These are phyloP conservation scores for Colletotrichum destructivum DNA, from an alignment of 2,329 filamentous ascomycete genomes.

Conservation along the genomic window DNA sequence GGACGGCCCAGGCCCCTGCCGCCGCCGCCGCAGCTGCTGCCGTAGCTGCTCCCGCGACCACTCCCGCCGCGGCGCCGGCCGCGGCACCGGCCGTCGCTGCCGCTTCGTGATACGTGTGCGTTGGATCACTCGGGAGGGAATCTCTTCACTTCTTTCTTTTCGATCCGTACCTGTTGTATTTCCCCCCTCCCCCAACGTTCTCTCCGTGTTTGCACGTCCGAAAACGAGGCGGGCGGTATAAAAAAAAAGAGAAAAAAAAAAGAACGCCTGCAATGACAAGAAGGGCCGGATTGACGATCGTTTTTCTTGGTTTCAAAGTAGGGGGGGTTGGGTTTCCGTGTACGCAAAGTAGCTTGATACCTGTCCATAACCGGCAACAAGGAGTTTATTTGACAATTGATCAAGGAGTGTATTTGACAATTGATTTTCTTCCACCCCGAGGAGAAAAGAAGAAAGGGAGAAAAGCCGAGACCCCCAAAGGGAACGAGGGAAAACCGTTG, in stretches of 20 bases:
- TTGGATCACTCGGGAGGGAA: too few relatives aligned
- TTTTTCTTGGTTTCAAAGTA: neutral
- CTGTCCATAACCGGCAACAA: conserved; percentile 37
- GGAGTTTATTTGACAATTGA: conserved; percentile 6
- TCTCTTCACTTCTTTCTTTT: too few relatives aligned
- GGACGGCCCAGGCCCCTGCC: neutral
- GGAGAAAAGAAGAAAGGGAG: neutral
- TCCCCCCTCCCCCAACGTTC: neutral
- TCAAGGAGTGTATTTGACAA: conserved; percentile 8
- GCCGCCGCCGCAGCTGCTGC: neutral
- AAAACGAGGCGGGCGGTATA: neutral
- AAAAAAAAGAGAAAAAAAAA: neutral
- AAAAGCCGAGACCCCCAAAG: neutral
- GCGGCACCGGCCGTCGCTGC: conserved; percentile 26
- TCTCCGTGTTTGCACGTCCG: neutral
- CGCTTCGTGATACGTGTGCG: conserved; percentile 21
- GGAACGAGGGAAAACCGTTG: neutral
- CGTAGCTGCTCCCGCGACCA: neutral
- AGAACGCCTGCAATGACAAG: neutral
- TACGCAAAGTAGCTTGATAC: conserved; percentile 40
- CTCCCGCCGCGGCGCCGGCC: conserved; percentile 13
- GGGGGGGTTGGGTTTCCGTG: neutral
- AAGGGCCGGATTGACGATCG: neutral
- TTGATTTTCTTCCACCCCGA: too few relatives aligned
- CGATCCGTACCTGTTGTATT: neutral